These are phyloP conservation scores for Cryptococcus depauperatus DNA, from an alignment of 1,284 basidiomycete genomes.

Conservation along the genomic window DNA sequence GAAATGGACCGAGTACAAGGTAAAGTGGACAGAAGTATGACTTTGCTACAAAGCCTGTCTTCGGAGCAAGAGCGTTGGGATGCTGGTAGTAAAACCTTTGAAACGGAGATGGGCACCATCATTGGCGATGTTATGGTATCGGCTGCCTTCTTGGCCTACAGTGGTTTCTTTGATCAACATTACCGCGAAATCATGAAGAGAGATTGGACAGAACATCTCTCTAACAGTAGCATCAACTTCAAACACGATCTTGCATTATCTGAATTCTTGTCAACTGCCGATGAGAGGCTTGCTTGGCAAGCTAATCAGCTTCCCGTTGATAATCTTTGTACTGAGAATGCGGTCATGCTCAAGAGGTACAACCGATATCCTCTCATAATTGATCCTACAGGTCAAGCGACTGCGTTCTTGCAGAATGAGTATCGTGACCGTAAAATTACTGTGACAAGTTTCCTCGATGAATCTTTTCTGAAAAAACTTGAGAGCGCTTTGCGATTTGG, in stretches of 20 bases:
- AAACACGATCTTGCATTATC: slow-evolving; percentile 86
- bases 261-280: slow-evolving; percentile 94
- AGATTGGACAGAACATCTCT: slow-evolving; percentile 83
- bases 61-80: slow-evolving; percentile 96
- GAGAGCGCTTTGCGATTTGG: slow-evolving; percentile 99
- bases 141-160: slow-evolving; percentile 93
- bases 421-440: slow-evolving; percentile 96
- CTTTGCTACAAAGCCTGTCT: slow-evolving; percentile 83
- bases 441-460: slow-evolving; percentile 96
- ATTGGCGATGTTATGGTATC: slow-evolving; percentile 94
- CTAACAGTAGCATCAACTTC: slow-evolving; percentile 84
- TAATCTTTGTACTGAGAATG: slow-evolving; percentile 93
- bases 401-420: slow-evolving; percentile 85
- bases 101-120: slow-evolving; percentile 97
- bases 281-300: slow-evolving; percentile 93
- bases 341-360: slow-evolving; percentile 97
- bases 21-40: slow-evolving; percentile 96
- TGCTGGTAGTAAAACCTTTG: slow-evolving; percentile 87
- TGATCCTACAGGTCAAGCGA: slow-evolving; percentile 98
- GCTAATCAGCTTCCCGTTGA: slow-evolving; percentile 90
- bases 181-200: slow-evolving; percentile 97
- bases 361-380: slow-evolving; percentile 97
- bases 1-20: slow-evolving; percentile 98
- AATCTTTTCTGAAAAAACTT: slow-evolving; percentile 95
- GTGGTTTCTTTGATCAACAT: slow-evolving; percentile 97